Evolutionary conservation across 1,284 basidiomycete species (phyloP).

Genomic region (Sanghuangporus sanghuang): DNA sequence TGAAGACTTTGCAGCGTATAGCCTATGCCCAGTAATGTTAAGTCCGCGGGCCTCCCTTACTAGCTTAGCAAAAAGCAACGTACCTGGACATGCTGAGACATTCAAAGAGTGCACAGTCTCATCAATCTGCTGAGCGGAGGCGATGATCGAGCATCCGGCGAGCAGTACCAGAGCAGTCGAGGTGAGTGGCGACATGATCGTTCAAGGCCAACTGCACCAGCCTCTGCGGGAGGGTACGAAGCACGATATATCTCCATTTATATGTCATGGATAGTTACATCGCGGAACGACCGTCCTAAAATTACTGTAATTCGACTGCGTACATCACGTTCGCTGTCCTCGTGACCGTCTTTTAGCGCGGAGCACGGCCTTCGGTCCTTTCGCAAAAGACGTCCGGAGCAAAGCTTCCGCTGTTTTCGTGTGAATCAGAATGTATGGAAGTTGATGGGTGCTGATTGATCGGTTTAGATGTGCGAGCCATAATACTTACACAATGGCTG

Average conservation of each 20-base stretch:
- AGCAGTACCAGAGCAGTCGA: neutral
- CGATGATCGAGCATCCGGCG: neutral
- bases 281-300: neutral
- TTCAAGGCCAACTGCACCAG: neutral
- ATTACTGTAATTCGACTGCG: neutral
- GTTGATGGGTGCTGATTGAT: neutral
- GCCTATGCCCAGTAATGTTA: constrained; percentile 30
- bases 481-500: neutral
- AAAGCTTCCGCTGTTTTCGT: neutral
- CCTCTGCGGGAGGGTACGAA: neutral
- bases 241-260: neutral
- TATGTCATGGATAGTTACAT: neutral
- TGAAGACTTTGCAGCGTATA: constrained; percentile 45
- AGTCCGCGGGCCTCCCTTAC: neutral
- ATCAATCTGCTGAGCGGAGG: neutral
- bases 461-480: neutral
- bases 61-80: neutral
- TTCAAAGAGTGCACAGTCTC: constrained; percentile 18
- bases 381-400: neutral
- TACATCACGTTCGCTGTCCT: neutral
- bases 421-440: neutral
- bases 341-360: neutral
- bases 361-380: neutral
- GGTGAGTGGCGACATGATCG: neutral
- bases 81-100: constrained; percentile 32